Evolutionary conservation across 108 stramenopile genomes (phyloP), one percentile per base, ranked within the genome.

Genomic region (Chaetoceros tenuissimus): DNA sequence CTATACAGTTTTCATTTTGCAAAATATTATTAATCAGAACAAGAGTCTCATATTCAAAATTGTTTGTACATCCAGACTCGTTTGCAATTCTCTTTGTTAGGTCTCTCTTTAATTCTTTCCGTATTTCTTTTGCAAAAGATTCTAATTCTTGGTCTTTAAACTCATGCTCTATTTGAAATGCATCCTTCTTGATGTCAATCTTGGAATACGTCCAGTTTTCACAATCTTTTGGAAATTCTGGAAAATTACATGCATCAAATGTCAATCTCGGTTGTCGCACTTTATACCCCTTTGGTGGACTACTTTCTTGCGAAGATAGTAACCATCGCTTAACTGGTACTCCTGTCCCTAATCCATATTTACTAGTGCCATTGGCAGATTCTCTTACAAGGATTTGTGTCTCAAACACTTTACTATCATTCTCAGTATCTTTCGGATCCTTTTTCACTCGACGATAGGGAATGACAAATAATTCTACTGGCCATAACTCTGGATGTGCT

Each of bases 401-500:
- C n/a, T 28, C 30, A n/a, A n/a, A n/a, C n/a, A n/a, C n/a, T n/a
- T n/a, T n/a, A n/a, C n/a, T n/a, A n/a, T 2, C 8, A 21, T 18
- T 3, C 46, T 49, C 48, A 19, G 3, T 2, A n/a, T 18, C 34
- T 28, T 3, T n/a, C 1, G 40, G 8, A 29, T 2, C 24, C 19
- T 31, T 53, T 31, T 53, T 47, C 3, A 23, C 18, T 7, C 45
- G 64, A 16, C 65, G 64, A 61, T 60, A 51, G 45, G 56, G 55
- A 16, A 71, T 60, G 16, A 71, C n/a, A 51, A 71, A 71, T 34
- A 66, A 71, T 45, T 71, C 69, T 0, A 71, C 69, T 2, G 69
- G 69, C 69, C 69, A 71, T 23, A 71, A 34, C n/a, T 64, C 48
- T 21, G 64, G 69, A 55, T 65, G 48, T 1, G 25, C 23, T 53